phyloP scores from a whole-genome alignment of 805 yeast genomes.

The Saturnispora hagleri region DNA sequence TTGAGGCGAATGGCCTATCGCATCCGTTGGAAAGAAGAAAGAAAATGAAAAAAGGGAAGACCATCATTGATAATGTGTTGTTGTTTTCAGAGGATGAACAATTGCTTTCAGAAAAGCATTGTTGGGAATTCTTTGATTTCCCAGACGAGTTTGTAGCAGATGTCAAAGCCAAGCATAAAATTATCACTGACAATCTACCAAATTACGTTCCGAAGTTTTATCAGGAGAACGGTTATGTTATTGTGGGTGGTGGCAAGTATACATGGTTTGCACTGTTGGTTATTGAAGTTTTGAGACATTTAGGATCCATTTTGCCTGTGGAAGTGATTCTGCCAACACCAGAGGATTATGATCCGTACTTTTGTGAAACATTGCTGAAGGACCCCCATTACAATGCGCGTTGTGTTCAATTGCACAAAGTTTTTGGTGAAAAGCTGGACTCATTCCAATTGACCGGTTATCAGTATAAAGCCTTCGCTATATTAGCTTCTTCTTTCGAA shows the following conservation, averaged over 20 bases:
- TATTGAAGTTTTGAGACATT: slow-evolving; percentile 32
- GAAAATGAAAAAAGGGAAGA: slow-evolving; percentile 18
- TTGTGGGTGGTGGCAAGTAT: slow-evolving; percentile 37
- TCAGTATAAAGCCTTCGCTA: slow-evolving; percentile 34
- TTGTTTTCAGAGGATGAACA: slow-evolving; percentile 7
- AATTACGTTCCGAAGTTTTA: slow-evolving; percentile 21
- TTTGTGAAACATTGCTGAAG: slow-evolving; percentile 28
- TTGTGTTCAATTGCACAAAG: slow-evolving; percentile 33
- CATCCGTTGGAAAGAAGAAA: slow-evolving; percentile 25
- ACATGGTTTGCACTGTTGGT: slow-evolving; percentile 33
- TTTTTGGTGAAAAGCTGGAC: slow-evolving; percentile 25
- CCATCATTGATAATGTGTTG: slow-evolving; percentile 13
- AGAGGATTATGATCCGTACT: slow-evolving; percentile 10
- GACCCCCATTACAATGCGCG: slow-evolving; percentile 32
- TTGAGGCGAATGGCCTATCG: slow-evolving; percentile 23
- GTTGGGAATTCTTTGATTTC: slow-evolving; percentile 12
- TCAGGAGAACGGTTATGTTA: slow-evolving; percentile 27
- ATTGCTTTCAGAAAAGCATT: slow-evolving; percentile 8
- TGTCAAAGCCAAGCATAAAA: slow-evolving; percentile 38
- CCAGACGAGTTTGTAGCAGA: slow-evolving; percentile 34
- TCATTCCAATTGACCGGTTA: slow-evolving; percentile 26
- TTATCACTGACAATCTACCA: slow-evolving; percentile 40
- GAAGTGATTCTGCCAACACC: slow-evolving; percentile 15
- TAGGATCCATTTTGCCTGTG: slow-evolving; percentile 34
- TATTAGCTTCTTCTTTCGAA: slow-evolving; percentile 43